These are phyloP conservation scores for Suillus subalutaceus DNA, from an alignment of 768 basidiomycete species.

Conservation along the genomic window DNA sequence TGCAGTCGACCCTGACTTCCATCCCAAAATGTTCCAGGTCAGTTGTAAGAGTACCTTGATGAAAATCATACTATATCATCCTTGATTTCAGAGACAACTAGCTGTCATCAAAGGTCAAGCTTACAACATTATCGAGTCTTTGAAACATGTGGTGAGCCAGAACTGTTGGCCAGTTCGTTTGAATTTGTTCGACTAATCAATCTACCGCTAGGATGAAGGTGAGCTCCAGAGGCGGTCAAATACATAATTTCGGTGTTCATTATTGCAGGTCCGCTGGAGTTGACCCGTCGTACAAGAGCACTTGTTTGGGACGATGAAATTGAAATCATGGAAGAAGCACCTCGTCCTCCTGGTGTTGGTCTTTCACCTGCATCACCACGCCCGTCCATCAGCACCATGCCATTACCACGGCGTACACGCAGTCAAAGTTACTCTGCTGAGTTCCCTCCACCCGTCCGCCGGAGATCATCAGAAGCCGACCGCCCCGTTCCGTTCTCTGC, in stretches of 20 bases:
- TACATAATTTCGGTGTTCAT: slow-evolving; percentile 15
- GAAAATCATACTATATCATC: slow-evolving; percentile 11
- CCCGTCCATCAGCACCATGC: slow-evolving; percentile 64
- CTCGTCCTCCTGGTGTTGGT: slow-evolving; percentile 33
- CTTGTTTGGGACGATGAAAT: slow-evolving; percentile 87
- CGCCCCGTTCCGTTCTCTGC: slow-evolving; percentile 82
- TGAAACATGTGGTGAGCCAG: slow-evolving; percentile 68
- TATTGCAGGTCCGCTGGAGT: slow-evolving; percentile 76
- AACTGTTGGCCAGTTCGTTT: slow-evolving; percentile 12
- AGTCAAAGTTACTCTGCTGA: slow-evolving; percentile 63
- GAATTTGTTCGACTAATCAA: slow-evolving; percentile 10
- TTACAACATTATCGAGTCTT: slow-evolving; percentile 85
- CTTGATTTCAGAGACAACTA: slow-evolving; percentile 64
- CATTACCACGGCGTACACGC: slow-evolving; percentile 54
- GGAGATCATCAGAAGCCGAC: slow-evolving; percentile 62
- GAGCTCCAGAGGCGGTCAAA: slow-evolving; percentile 15
- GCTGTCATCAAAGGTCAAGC: slow-evolving; percentile 95
- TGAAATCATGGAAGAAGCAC: slow-evolving; percentile 63
- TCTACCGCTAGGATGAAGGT: slow-evolving; percentile 72
- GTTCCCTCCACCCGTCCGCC: slow-evolving; percentile 74
- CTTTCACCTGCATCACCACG: slow-evolving; percentile 54
- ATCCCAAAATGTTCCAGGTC: slow-evolving; percentile 88
- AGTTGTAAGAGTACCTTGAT: slow-evolving; percentile 24
- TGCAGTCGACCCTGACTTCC: slow-evolving; percentile 82
- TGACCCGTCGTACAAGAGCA: slow-evolving; percentile 80